Conservation (phyloP, 192 early-diverging fungal genomes). For the Backusella luteola region DNA sequence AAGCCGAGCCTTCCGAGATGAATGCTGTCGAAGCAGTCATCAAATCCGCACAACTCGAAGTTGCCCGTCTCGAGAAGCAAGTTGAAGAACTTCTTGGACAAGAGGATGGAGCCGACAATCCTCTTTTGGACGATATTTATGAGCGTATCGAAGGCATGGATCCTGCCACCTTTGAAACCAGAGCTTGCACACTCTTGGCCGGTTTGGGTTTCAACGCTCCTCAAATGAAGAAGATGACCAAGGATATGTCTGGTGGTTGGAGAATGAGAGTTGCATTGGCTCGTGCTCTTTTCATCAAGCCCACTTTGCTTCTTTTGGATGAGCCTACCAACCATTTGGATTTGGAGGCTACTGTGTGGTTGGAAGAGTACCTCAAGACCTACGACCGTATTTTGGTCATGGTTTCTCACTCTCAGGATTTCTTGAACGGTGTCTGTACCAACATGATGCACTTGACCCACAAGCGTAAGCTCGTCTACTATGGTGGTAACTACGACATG, state of each 20-base stretch:
- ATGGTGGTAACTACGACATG: conserved; percentile 96
- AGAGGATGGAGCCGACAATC: conserved; percentile 81
- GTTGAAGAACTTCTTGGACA: conserved; percentile 88
- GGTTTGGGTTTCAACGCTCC: conserved; percentile 91
- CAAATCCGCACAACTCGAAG: conserved; percentile 83
- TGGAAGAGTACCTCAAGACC: conserved; percentile 71
- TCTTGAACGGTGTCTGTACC: conserved; percentile 73
- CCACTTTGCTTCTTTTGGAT: conserved; percentile 50
- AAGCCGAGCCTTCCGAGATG: conserved; percentile 92
- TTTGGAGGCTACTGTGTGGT: conserved; percentile 71
- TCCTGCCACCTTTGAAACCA: conserved; percentile 88
- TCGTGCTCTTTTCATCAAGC: conserved; percentile 88
- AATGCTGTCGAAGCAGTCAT: conserved; percentile 93
- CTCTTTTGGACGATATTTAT: conserved; percentile 89
- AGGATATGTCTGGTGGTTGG: conserved; percentile 99
- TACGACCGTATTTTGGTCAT: conserved; percentile 76
- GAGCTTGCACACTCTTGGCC: conserved; percentile 86
- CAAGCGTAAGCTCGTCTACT: conserved; percentile 91
- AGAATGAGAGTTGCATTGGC: conserved; percentile 98
- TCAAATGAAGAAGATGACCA: conserved; percentile 90
- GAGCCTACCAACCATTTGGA: conserved; percentile 67
- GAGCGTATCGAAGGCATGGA: conserved; percentile 96
- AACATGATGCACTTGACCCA: conserved; percentile 93
- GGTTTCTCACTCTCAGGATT: conserved; percentile 81
- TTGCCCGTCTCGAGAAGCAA: conserved; percentile 86